Conservation (phyloP, 148 eudicot species). For the Nepenthes mirabilis region DNA sequence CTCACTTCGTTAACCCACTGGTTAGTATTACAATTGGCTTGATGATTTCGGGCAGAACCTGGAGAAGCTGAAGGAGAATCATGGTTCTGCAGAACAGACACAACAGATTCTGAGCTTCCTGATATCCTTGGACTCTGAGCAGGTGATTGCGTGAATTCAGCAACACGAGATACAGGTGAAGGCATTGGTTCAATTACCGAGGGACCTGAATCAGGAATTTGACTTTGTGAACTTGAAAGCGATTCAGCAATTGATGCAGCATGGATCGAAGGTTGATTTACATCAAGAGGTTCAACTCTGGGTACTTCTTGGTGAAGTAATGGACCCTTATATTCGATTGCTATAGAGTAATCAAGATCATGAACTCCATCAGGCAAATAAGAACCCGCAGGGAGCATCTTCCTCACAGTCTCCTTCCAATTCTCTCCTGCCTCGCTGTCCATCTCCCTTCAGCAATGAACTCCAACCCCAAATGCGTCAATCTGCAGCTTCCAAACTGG, state of each 20-base stretch:
- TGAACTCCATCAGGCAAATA: conserved; percentile 47
- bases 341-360: conserved; percentile 72
- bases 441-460: conserved; percentile 24
- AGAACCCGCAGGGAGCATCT: conserved; percentile 85
- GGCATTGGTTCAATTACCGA: conserved; percentile 63
- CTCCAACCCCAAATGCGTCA: neutral
- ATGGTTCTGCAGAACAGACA: conserved; percentile 68
- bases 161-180: conserved; percentile 48
- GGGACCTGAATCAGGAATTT: conserved; percentile 21
- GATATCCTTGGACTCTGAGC: conserved; percentile 67
- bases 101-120: conserved; percentile 71
- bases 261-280: conserved; percentile 31
- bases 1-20: conserved; percentile 34
- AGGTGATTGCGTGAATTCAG: conserved; percentile 38
- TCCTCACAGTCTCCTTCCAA: conserved; percentile 62
- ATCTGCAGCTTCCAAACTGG: neutral
- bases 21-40: conserved; percentile 6
- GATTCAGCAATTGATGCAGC: conserved; percentile 53
- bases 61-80: conserved; percentile 62
- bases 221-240: conserved; percentile 45
- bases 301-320: conserved; percentile 67
- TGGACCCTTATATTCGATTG: conserved; percentile 76
- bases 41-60: conserved; percentile 51
- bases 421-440: conserved; percentile 28
- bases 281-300: conserved; percentile 70